Evolutionary conservation across 805 yeast genomes (phyloP).

Genomic region (Monosporozyma servazzii): DNA sequence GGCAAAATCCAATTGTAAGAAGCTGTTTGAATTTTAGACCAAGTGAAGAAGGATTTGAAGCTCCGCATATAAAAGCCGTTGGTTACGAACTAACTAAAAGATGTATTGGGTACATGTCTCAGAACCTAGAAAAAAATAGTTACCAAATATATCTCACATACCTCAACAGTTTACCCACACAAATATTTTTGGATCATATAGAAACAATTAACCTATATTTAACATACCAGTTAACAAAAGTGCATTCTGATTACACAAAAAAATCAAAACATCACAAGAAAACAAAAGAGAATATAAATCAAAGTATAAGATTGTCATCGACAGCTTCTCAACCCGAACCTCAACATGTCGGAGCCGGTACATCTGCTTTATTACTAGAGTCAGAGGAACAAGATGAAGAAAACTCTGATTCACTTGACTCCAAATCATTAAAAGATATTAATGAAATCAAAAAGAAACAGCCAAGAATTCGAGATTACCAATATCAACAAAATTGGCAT

Average conservation of each 20-base stretch:
- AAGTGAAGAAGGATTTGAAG: slow-evolving; percentile 23
- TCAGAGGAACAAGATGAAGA: not conserved
- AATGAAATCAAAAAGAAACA: not conserved
- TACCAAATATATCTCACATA: slow-evolving; percentile 7
- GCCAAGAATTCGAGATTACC: slow-evolving; percentile 24
- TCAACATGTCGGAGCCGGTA: not conserved
- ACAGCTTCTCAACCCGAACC: not conserved
- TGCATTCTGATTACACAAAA: slow-evolving; percentile 10
- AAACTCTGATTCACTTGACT: not conserved
- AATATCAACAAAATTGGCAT: slow-evolving; percentile 77
- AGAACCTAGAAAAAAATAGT: slow-evolving; percentile 1
- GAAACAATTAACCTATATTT: slow-evolving; percentile 68
- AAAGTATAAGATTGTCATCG: not conserved
- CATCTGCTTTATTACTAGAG: not conserved
- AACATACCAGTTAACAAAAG: slow-evolving; percentile 61
- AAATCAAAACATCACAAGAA: slow-evolving; percentile 14
- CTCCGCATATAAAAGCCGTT: slow-evolving; percentile 44
- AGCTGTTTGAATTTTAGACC: slow-evolving; percentile 34
- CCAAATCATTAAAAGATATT: not conserved
- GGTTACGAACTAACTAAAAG: slow-evolving; percentile 67
- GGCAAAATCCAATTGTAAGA: slow-evolving; percentile 59
- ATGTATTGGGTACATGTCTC: slow-evolving; percentile 55
- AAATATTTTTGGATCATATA: slow-evolving; percentile 43
- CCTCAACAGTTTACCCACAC: slow-evolving; percentile 23
- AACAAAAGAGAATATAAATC: not conserved